These are phyloP conservation scores for Ampelomyces quisqualis DNA, from an alignment of 2,329 filamentous ascomycete genomes.

Conservation along the genomic window DNA sequence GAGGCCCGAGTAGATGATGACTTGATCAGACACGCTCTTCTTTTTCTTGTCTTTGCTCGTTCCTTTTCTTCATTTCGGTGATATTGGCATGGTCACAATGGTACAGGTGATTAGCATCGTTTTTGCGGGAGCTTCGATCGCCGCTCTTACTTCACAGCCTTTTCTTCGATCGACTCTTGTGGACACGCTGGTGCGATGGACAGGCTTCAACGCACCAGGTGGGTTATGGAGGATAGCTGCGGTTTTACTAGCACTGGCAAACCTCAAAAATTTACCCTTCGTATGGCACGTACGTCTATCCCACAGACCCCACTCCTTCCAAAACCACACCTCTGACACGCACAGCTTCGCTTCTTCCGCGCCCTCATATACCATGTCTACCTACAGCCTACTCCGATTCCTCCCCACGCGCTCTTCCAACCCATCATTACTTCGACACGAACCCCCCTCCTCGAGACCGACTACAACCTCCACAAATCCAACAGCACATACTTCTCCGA, in stretches of 20 bases:
- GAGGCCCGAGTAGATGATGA: not conserved
- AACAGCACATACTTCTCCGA: conserved; percentile 10
- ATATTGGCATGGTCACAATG: conserved; percentile 18
- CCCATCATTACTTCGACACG: conserved; percentile 67
- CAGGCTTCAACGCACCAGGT: conserved; percentile 36
- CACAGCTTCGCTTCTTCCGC: conserved; percentile 49
- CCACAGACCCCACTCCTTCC: too few species aligned
- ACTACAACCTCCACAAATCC: conserved; percentile 8
- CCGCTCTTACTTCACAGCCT: conserved; percentile 28
- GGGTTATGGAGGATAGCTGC: conserved; percentile 40
- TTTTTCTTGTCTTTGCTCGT: not conserved
- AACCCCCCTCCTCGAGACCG: conserved; percentile 54
- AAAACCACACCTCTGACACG: too few species aligned
- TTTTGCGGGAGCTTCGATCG: conserved; percentile 22
- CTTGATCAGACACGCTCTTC: not conserved
- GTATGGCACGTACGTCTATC: conserved; percentile 70
- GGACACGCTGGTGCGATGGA: conserved; percentile 19
- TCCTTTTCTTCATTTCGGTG: not conserved
- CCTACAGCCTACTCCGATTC: conserved; percentile 45
- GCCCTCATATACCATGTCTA: conserved; percentile 52
- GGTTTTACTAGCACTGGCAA: conserved; percentile 48
- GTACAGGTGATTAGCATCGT: conserved; percentile 20
- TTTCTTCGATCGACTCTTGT: conserved; percentile 18
- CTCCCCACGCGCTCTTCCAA: conserved; percentile 68
- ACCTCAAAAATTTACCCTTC: conserved; percentile 73